These are phyloP conservation scores for fission yeast (Schizosaccharomyces pombe) DNA, from an alignment of 805 yeast species.

Conservation along the genomic window DNA sequence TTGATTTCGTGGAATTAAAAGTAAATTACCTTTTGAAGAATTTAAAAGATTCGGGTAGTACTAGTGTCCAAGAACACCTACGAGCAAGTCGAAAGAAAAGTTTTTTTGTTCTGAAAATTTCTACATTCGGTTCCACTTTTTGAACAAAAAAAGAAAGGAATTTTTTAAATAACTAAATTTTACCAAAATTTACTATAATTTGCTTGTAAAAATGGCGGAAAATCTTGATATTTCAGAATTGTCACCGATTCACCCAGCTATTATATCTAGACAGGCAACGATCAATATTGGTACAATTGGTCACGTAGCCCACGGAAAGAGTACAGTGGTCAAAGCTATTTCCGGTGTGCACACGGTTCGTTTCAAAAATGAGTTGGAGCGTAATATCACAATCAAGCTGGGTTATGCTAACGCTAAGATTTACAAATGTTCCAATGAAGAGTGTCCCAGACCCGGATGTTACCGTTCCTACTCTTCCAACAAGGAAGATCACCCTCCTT, in stretches of 20 bases:
- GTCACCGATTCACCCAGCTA: constrained; percentile 82
- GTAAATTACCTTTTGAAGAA: no score
- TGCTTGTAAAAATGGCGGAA: constrained; percentile 2
- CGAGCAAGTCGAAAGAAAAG: no score
- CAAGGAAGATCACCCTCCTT: constrained; percentile 81
- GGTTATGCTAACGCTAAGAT: constrained; percentile 98
- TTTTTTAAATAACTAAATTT: not conserved
- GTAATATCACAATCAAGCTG: constrained; percentile 92
- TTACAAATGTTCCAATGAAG: constrained; percentile 68
- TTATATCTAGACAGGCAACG: constrained; percentile 89
- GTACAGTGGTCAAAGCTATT: constrained; percentile 83
- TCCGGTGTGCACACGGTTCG: constrained; percentile 98
- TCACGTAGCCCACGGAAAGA: constrained; percentile 84
- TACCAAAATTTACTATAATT: no score
- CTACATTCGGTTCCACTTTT: no score
- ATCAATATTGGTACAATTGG: constrained; percentile 95
- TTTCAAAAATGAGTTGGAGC: constrained; percentile 94
- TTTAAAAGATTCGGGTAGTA: no score
- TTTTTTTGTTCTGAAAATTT: no score
- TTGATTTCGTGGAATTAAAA: no score
- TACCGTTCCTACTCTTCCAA: constrained; percentile 85
- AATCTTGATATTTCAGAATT: constrained; percentile 24
- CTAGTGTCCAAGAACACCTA: no score
- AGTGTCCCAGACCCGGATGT: constrained; percentile 82
- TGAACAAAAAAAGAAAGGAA: not conserved